Percentiles rank a stretch among this genome's conserved stretches.
Conservation (phyloP, 2,329 filamentous ascomycete genomes). For the Apiospora pterosperma region DNA sequence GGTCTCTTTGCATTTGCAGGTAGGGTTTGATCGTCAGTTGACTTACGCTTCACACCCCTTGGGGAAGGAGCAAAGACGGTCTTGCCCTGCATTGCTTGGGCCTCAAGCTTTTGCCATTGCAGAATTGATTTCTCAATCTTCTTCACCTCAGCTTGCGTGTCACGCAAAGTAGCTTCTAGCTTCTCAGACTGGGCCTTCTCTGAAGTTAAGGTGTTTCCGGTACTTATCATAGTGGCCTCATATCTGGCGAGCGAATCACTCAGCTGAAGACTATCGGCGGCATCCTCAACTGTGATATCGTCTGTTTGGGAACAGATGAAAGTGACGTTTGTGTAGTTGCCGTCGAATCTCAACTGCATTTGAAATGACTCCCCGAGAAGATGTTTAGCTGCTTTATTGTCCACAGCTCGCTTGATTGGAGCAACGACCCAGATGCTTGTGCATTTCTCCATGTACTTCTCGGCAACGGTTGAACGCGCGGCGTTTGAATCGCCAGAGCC, state of each 20-base stretch:
- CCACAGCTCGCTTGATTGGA: slow-evolving; percentile 56
- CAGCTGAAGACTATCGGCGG: slow-evolving; percentile 31
- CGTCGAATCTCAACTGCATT: slow-evolving; percentile 56
- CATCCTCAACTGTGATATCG: slow-evolving; percentile 16
- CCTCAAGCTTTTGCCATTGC: neutral
- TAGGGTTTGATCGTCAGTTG: neutral
- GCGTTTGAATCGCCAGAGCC: slow-evolving; percentile 58
- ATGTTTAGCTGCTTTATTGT: slow-evolving; percentile 57
- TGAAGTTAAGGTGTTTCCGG: neutral
- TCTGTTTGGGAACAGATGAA: slow-evolving; percentile 40
- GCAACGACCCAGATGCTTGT: slow-evolving; percentile 55
- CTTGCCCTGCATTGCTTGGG: neutral
- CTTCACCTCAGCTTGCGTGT: neutral
- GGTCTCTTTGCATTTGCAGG: neutral
- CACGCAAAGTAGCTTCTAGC: neutral
- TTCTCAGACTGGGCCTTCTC: neutral
- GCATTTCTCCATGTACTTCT: slow-evolving; percentile 58
- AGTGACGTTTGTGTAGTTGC: slow-evolving; percentile 48
- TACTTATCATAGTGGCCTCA: neutral
- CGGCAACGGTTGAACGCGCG: slow-evolving; percentile 54
- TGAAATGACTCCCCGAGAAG: slow-evolving; percentile 56
- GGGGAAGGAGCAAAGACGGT: neutral
- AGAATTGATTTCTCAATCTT: neutral
- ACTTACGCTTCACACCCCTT: neutral
- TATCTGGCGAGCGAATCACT: slow-evolving; percentile 15